These are phyloP conservation scores for Colletotrichum sp. DNA, from an alignment of 2,329 filamentous ascomycete genomes.

Conservation along the genomic window DNA sequence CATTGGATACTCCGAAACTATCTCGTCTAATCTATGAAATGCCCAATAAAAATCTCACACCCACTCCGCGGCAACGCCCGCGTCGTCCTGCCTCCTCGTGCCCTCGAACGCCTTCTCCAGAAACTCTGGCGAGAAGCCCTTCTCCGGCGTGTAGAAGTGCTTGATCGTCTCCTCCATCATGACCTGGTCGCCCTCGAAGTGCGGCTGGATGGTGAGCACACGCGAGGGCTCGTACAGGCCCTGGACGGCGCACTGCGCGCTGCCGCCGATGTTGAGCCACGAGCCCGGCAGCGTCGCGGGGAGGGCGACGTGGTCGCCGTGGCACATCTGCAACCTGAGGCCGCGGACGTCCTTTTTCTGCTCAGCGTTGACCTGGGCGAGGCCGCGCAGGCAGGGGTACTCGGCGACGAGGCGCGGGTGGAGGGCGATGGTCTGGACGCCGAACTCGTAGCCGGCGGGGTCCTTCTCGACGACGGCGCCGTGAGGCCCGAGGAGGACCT, in stretches of 20 bases:
- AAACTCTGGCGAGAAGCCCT: background rate
- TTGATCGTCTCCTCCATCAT: conserved; percentile 38
- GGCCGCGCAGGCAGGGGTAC: conserved; percentile 39
- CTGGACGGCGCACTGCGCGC: conserved; percentile 45
- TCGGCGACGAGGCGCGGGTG: conserved; percentile 44
- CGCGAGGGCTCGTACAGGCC: conserved; percentile 43
- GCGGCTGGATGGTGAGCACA: conserved; percentile 51
- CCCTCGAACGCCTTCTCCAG: background rate
- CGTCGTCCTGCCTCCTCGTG: background rate
- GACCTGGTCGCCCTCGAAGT: conserved; percentile 48
- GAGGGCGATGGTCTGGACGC: conserved; percentile 44
- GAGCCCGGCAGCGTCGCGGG: conserved; percentile 36
- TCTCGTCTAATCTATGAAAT: background rate
- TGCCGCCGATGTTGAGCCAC: conserved; percentile 45
- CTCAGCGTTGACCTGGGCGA: background rate
- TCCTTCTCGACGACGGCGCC: conserved; percentile 36
- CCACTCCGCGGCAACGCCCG: background rate
- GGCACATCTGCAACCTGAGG: conserved; percentile 50
- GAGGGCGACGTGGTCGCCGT: conserved; percentile 43
- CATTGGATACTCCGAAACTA: background rate
- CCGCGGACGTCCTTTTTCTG: conserved; percentile 2
- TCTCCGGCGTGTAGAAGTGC: conserved; percentile 6
- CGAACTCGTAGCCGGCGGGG: conserved; percentile 49
- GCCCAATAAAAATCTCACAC: background rate
- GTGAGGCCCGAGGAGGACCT: conserved; percentile 36